These are phyloP conservation scores for Albugo laibachii DNA, from an alignment of 352 stramenopile genomes.

Conservation along the genomic window DNA sequence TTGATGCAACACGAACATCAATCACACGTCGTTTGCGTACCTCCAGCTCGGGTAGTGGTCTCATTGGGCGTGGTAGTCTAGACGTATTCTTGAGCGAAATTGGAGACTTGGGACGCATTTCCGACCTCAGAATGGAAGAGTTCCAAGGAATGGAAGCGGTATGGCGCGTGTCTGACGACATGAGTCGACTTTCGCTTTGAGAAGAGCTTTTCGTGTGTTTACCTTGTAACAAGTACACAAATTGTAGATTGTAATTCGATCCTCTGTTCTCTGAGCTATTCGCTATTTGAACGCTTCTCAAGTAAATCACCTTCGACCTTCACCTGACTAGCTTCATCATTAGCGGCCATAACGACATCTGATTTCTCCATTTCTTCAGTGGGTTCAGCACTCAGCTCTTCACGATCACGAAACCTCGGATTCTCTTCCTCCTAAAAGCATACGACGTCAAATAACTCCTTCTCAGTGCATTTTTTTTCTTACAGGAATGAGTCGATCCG, in stretches of 20 bases:
- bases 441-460: background rate
- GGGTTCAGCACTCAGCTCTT: slow-evolving; percentile 3
- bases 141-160: slow-evolving; percentile 66
- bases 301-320: too few species aligned
- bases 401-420: slow-evolving; percentile 35
- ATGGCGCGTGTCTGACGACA: slow-evolving; percentile 69
- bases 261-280: too few species aligned
- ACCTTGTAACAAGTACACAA: too few species aligned
- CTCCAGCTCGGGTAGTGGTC: slow-evolving; percentile 23
- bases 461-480: slow-evolving; percentile 4
- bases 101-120: slow-evolving; percentile 54
- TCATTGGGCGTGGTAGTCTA: slow-evolving; percentile 33
- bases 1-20: slow-evolving; percentile 53
- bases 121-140: slow-evolving; percentile 72
- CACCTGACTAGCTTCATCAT: too few species aligned
- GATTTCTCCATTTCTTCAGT: too few species aligned
- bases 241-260: too few species aligned
- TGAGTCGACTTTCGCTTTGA: slow-evolving; percentile 68
- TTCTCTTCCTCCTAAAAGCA: slow-evolving; percentile 22
- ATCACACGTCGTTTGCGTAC: slow-evolving; percentile 43
- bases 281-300: too few species aligned
- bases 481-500: background rate
- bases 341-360: too few species aligned
- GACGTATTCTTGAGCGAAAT: slow-evolving; percentile 69
- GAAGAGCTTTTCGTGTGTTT: background rate